Percentiles rank a stretch among this genome's conserved stretches.
phyloP scores from a whole-genome alignment of 1,284 basidiomycete genomes.

The Sparassis latifolia region DNA sequence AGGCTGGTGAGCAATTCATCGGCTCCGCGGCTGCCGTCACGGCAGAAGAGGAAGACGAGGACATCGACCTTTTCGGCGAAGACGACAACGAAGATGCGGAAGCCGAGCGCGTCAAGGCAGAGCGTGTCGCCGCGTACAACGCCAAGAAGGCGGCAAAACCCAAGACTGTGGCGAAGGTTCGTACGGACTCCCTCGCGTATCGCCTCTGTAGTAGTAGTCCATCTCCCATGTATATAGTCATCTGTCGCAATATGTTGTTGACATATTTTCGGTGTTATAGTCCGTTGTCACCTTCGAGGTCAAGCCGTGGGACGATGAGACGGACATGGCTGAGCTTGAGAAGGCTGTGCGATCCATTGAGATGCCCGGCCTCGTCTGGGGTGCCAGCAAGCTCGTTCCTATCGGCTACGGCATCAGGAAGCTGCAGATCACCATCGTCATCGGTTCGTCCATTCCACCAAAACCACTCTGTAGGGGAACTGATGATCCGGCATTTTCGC shows the following conservation, averaged over 20 bases:
- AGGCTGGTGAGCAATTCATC: slow-evolving; percentile 72
- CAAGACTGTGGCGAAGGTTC: slow-evolving; percentile 84
- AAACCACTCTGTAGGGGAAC: background rate
- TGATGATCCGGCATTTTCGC: slow-evolving; percentile 8
- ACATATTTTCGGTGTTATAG: slow-evolving; percentile 33
- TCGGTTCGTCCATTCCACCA: slow-evolving; percentile 55
- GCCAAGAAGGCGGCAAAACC: slow-evolving; percentile 92
- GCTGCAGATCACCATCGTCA: slow-evolving; percentile 91
- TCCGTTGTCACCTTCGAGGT: slow-evolving; percentile 95
- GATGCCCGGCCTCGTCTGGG: slow-evolving; percentile 93
- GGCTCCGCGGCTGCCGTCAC: slow-evolving; percentile 40
- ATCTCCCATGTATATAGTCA: slow-evolving; percentile 11
- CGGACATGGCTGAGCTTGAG: slow-evolving; percentile 91
- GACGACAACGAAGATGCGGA: slow-evolving; percentile 92
- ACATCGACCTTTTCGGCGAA: slow-evolving; percentile 88
- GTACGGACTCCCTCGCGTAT: slow-evolving; percentile 17
- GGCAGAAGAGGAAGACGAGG: slow-evolving; percentile 85
- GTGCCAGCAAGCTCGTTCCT: slow-evolving; percentile 84
- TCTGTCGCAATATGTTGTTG: slow-evolving; percentile 14
- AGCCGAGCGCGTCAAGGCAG: slow-evolving; percentile 90
- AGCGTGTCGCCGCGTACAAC: slow-evolving; percentile 93
- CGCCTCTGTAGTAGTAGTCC: slow-evolving; percentile 1
- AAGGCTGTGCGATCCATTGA: slow-evolving; percentile 80
- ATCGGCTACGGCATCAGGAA: slow-evolving; percentile 93
- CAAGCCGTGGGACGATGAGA: slow-evolving; percentile 99